phyloP scores from a whole-genome alignment of 768 basidiomycete genomes.

The Sutorius australiensis region DNA sequence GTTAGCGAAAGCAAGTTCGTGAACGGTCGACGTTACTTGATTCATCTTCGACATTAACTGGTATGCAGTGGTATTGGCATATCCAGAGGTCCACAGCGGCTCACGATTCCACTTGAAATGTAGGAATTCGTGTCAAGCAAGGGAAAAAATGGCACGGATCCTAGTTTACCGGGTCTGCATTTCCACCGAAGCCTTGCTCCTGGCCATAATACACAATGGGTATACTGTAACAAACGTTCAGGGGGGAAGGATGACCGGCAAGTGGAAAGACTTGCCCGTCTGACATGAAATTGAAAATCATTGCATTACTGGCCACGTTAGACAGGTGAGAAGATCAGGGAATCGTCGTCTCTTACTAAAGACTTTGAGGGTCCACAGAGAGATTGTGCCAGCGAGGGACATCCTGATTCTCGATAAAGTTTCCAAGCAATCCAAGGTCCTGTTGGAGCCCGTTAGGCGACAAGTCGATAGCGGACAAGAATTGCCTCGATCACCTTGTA shows the following conservation, averaged over 20 bases:
- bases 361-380: slow-evolving; percentile 68
- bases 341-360: slow-evolving; percentile 44
- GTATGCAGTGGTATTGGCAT: slow-evolving; percentile 55
- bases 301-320: slow-evolving; percentile 54
- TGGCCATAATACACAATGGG: slow-evolving; percentile 82
- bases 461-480: background rate
- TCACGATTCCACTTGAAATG: slow-evolving; percentile 62
- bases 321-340: background rate
- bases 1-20: background rate
- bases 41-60: slow-evolving; percentile 60
- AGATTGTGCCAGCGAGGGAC: slow-evolving; percentile 68
- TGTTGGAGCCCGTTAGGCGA: slow-evolving; percentile 4
- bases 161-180: slow-evolving; percentile 56
- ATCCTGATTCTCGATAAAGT: slow-evolving; percentile 81
- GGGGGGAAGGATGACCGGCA: background rate
- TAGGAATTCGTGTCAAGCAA: background rate
- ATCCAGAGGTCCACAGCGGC: slow-evolving; percentile 68
- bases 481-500: slow-evolving; percentile 38
- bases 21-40: slow-evolving; percentile 33
- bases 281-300: slow-evolving; percentile 70
- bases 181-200: slow-evolving; percentile 67
- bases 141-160: background rate
- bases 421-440: slow-evolving; percentile 48
- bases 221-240: slow-evolving; percentile 37
- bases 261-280: slow-evolving; percentile 45